These are phyloP conservation scores for Stromatinia cepivora DNA, from an alignment of 2,329 filamentous ascomycete genomes.

Conservation along the genomic window DNA sequence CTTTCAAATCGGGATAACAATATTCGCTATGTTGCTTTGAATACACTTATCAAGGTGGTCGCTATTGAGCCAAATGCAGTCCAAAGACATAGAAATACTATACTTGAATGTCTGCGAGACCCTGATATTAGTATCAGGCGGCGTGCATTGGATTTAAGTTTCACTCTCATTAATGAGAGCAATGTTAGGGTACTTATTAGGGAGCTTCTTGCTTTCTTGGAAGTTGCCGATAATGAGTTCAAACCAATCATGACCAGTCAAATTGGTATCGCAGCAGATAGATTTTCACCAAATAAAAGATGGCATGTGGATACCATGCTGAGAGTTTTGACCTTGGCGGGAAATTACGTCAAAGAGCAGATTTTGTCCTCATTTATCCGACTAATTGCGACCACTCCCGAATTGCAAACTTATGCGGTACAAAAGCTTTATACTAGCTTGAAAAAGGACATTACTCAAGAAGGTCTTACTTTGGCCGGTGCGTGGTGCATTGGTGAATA, in stretches of 20 bases:
- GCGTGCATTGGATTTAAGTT: slow-evolving; percentile 94
- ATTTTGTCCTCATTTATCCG: slow-evolving; percentile 96
- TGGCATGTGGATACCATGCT: slow-evolving; percentile 99
- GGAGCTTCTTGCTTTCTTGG: slow-evolving; percentile 90
- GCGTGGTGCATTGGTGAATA: slow-evolving; percentile 99
- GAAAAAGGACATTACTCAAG: slow-evolving; percentile 96
- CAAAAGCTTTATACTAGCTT: slow-evolving; percentile 90
- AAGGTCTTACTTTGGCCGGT: slow-evolving; percentile 87
- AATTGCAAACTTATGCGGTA: slow-evolving; percentile 93
- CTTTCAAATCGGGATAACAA: slow-evolving; percentile 99
- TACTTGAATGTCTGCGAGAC: slow-evolving; percentile 91
- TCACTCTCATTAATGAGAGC: slow-evolving; percentile 94
- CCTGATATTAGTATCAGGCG: slow-evolving; percentile 97
- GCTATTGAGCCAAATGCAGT: slow-evolving; percentile 97
- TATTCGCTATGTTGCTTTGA: slow-evolving; percentile 95
- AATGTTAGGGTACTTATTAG: slow-evolving; percentile 93
- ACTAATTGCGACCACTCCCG: slow-evolving; percentile 89
- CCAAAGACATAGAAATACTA: slow-evolving; percentile 94
- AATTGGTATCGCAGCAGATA: slow-evolving; percentile 94
- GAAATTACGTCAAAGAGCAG: slow-evolving; percentile 96
- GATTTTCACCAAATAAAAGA: slow-evolving; percentile 93
- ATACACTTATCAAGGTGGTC: slow-evolving; percentile 96
- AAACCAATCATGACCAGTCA: slow-evolving; percentile 98
- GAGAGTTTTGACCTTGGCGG: slow-evolving; percentile 86
- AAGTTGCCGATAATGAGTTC: slow-evolving; percentile 97